Evolutionary conservation across 2,329 filamentous ascomycete species (phyloP), one percentile per base, ranked within the genome.

Genomic region (Lecanicillium sp.): DNA sequence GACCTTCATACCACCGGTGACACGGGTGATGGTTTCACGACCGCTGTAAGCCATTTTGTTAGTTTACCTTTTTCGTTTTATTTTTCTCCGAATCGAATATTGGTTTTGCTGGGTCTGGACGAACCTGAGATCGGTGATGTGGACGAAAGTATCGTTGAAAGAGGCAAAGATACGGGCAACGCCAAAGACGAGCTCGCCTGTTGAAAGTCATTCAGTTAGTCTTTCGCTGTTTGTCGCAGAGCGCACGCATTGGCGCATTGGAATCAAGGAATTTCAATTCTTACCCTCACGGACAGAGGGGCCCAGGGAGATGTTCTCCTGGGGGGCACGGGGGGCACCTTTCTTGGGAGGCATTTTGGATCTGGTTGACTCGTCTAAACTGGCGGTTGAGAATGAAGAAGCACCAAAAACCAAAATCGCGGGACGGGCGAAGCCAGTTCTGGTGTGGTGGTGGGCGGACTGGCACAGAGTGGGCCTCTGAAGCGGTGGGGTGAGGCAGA

Each of bases 1-100:
- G 81, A 98, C 92, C 81, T 98, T 98, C 92, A 98, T 98, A 66
- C 94, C 94, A 76, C 94, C 92, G 61, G 94, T 98, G 57, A 98
- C 90, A 86, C 92, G 89, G 81, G 81, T 86, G 77, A 98, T 95
- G 74, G 94, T 98, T 85, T 98, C 92, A 73, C 92, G 92, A 75
- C 92, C 92, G 74, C 86, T 94, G 75, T 67, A 77, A 79, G 18
- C 14, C 14, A 11, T 9, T 11, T 11, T 12, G 30, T 33, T 33
- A 33, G 30, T 33, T 17, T 33, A 22, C 33, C 18, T 11, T 15
- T 25, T 9, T 34, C 32, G 32, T 6, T n/a, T 12, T 34, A 8
- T 20, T 16, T 16, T n/a, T 17, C 32, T 13, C n/a, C 29, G 29
- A 13, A 30, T 13, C 5, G 16, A 30, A 5, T 30, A n/a, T n/a